These are phyloP conservation scores for Pulchroboletus neoregius DNA, from an alignment of 1,284 basidiomycete genomes.

Conservation along the genomic window DNA sequence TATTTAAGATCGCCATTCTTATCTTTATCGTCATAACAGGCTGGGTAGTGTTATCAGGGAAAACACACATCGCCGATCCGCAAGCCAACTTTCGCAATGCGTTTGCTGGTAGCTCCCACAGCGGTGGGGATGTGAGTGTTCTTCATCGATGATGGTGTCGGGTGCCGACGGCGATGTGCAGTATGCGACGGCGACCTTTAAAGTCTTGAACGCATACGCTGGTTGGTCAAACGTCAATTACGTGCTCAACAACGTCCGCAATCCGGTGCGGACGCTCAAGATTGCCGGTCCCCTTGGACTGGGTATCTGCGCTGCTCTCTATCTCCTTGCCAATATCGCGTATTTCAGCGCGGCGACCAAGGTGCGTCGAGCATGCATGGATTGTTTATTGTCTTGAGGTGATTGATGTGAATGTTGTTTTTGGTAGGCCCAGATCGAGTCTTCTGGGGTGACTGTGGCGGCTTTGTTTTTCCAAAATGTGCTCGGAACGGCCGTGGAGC, in stretches of 20 bases:
- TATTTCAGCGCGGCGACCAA: conserved; percentile 42
- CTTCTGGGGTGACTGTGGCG: conserved; percentile 48
- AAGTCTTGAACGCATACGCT: conserved; percentile 52
- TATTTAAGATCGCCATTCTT: conserved; percentile 30
- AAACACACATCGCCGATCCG: conserved; percentile 41
- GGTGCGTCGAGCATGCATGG: conserved; percentile 1
- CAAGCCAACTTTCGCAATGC: conserved; percentile 45
- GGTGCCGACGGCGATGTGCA: conserved; percentile 17
- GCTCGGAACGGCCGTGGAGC: conserved; percentile 45
- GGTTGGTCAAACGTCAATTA: conserved; percentile 56
- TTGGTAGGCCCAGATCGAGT: conserved; percentile 41
- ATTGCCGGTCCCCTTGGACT: conserved; percentile 53
- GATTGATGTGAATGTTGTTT: neutral
- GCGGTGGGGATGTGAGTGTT: conserved; percentile 39
- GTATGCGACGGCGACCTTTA: conserved; percentile 58
- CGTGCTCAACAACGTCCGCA: conserved; percentile 51
- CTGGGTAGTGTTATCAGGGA: conserved; percentile 51
- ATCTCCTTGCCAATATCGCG: conserved; percentile 51
- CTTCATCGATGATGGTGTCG: neutral
- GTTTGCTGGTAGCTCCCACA: conserved; percentile 47
- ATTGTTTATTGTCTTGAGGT: neutral
- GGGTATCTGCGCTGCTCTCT: conserved; percentile 43
- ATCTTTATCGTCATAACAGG: conserved; percentile 32
- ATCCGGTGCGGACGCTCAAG: conserved; percentile 50
- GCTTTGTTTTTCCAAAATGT: conserved; percentile 53